A percentile compares a stretch with the other conserved stretches of the same genome.
These are phyloP conservation scores for Heterobasidion parviporum DNA, from an alignment of 1,284 basidiomycete genomes.

Conservation along the genomic window DNA sequence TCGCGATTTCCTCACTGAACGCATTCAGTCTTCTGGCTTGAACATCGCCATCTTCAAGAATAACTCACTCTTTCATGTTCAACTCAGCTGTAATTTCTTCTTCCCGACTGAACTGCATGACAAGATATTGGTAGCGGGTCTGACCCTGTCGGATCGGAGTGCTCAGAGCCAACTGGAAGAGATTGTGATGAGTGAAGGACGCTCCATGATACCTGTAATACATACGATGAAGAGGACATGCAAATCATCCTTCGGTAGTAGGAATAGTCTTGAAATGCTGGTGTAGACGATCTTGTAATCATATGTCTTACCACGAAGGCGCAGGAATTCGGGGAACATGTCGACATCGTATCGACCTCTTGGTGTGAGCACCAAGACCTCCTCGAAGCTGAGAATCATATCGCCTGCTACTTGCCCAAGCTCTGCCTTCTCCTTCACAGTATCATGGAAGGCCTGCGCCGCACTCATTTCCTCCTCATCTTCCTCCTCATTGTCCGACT, in stretches of 20 bases:
- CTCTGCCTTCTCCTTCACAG: conserved; percentile 94
- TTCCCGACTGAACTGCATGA: conserved; percentile 95
- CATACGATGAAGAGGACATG: conserved; percentile 92
- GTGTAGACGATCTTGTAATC: conserved; percentile 97
- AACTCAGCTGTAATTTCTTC: conserved; percentile 96
- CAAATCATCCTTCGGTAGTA: conserved; percentile 94
- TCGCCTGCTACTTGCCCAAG: conserved; percentile 91
- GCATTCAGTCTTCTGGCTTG: not conserved
- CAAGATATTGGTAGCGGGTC: conserved; percentile 95
- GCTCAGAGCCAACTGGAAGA: conserved; percentile 70
- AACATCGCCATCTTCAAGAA: not conserved
- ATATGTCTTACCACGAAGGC: conserved; percentile 95
- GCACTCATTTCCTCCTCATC: conserved; percentile 73
- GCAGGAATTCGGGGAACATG: conserved; percentile 92
- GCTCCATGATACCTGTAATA: conserved; percentile 8
- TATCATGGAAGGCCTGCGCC: conserved; percentile 94
- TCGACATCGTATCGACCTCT: conserved; percentile 97
- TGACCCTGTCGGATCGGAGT: conserved; percentile 97
- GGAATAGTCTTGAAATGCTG: conserved; percentile 86
- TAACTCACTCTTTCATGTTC: conserved; percentile 81
- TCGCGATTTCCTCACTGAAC: conserved; percentile 58
- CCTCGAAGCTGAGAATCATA: conserved; percentile 92
- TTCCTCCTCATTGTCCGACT: conserved; percentile 60
- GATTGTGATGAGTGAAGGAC: not conserved
- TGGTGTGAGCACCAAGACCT: conserved; percentile 94